Evolutionary conservation across 345 rosid species (phyloP).

Genomic region (Iberis pinnata): DNA sequence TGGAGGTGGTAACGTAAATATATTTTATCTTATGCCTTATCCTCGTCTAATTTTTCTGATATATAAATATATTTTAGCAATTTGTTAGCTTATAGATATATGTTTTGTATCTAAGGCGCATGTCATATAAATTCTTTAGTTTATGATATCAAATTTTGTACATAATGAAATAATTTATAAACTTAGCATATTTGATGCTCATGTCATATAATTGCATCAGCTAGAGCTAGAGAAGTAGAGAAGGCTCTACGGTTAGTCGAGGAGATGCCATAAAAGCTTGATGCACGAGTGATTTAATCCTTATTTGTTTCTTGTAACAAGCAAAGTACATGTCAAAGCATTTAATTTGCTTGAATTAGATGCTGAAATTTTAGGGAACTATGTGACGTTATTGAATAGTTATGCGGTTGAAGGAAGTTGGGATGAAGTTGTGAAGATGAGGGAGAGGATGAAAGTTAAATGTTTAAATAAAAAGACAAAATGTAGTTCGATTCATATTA

Average conservation of each 20-base stretch:
- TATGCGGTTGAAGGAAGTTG: slow-evolving; percentile 55
- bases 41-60: too few relatives aligned
- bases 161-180: too few relatives aligned
- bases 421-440: slow-evolving; percentile 32
- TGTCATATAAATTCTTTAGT: too few relatives aligned
- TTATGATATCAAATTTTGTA: too few relatives aligned
- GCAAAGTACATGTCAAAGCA: slow-evolving; percentile 33
- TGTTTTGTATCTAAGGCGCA: too few relatives aligned
- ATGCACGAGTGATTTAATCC: slow-evolving; percentile 41
- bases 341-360: slow-evolving; percentile 33
- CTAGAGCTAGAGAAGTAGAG: slow-evolving; percentile 36
- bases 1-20: too few relatives aligned
- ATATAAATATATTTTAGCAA: too few relatives aligned
- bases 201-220: too few relatives aligned
- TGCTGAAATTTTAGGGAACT: slow-evolving; percentile 44
- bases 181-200: too few relatives aligned
- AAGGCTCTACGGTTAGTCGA: slow-evolving; percentile 34
- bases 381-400: slow-evolving; percentile 46
- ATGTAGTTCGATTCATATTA: slow-evolving; percentile 58
- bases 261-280: slow-evolving; percentile 43
- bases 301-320: slow-evolving; percentile 40
- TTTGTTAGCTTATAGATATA: too few relatives aligned
- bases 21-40: too few relatives aligned
- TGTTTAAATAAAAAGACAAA: slow-evolving; percentile 44
- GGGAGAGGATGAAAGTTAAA: slow-evolving; percentile 43